Conservation (phyloP, 2,329 filamentous ascomycete genomes). For the Colletotrichum orchidophilum region DNA sequence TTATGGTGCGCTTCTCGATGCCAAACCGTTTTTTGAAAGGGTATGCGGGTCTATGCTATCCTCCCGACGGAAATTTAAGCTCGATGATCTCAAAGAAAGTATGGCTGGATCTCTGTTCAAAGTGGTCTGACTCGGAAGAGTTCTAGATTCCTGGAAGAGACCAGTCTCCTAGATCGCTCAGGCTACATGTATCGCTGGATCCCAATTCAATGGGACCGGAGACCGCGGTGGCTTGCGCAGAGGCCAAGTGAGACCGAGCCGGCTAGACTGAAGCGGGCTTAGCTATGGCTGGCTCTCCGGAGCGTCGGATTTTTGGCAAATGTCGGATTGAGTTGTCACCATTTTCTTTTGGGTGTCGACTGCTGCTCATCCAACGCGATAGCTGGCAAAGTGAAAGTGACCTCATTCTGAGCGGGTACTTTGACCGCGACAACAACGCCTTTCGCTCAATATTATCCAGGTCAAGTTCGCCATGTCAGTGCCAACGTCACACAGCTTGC, state of each 20-base stretch:
- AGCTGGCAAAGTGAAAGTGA: not conserved
- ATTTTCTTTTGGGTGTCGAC: not conserved
- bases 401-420: not conserved
- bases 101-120: not conserved
- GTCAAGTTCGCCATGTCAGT: not conserved
- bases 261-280: not conserved
- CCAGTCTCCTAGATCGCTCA: not conserved
- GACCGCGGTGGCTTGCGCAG: not conserved
- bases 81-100: not conserved
- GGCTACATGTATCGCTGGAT: not conserved
- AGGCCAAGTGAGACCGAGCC: not conserved
- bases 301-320: too few species aligned
- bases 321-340: not conserved
- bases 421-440: not conserved
- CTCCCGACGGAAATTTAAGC: not conserved
- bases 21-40: not conserved
- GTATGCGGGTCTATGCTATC: not conserved
- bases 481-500: not conserved
- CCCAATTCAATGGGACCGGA: not conserved
- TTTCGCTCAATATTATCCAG: not conserved
- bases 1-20: not conserved
- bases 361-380: not conserved
- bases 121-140: not conserved
- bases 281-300: not conserved
- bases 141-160: not conserved